Conservation (phyloP, 1,284 basidiomycete genomes). For the Trichosporon faecale region DNA sequence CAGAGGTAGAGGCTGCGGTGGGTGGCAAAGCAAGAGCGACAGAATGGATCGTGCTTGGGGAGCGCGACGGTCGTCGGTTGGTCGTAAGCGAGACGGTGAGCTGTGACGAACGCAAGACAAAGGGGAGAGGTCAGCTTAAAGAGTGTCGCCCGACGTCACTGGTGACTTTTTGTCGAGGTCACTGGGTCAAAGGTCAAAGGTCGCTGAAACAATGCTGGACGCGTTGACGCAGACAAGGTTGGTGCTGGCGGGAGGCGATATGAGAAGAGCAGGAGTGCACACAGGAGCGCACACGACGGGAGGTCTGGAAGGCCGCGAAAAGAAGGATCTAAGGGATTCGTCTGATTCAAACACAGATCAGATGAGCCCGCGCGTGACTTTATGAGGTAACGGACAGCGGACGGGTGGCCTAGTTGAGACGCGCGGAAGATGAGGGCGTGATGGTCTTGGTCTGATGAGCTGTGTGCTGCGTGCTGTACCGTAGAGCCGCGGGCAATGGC, state of each 20-base stretch:
- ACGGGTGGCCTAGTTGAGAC: not conserved
- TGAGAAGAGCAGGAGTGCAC: not conserved
- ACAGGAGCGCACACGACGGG: not conserved
- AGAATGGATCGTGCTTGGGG: not conserved
- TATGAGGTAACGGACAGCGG: not conserved
- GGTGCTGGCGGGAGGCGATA: not conserved
- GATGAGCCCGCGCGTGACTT: slow-evolving; percentile 10
- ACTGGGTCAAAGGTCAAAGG: not conserved
- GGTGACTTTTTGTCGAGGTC: not conserved
- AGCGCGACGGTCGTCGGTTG: not conserved
- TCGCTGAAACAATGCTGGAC: not conserved
- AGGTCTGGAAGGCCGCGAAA: not conserved
- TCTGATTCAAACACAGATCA: slow-evolving; percentile 5
- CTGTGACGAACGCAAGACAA: not conserved
- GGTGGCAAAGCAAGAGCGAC: slow-evolving; percentile 5
- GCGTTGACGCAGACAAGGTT: not conserved
- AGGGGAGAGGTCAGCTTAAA: not conserved
- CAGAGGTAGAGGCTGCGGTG: not conserved
- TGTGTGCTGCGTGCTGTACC: not conserved
- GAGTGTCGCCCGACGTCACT: not conserved
- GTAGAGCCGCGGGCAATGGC: not conserved
- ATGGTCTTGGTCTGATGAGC: not conserved
- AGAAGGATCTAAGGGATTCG: slow-evolving; percentile 3
- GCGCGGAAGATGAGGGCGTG: not conserved
- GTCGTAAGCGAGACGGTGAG: not conserved